These are phyloP conservation scores for Phlegmacium glaucopus DNA, from an alignment of 768 basidiomycete species.

Conservation along the genomic window DNA sequence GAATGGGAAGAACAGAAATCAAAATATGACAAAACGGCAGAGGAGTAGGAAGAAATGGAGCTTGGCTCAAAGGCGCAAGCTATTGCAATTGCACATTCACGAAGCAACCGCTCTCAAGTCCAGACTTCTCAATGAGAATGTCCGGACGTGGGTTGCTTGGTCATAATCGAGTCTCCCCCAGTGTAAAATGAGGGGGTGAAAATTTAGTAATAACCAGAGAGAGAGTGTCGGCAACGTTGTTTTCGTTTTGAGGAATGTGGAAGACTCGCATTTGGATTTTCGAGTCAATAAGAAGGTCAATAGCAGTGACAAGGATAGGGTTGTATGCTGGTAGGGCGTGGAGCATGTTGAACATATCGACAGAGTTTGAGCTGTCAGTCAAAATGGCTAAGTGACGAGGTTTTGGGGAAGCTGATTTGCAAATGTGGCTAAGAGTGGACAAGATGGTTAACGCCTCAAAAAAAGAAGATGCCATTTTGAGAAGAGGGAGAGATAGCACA, in stretches of 20 bases:
- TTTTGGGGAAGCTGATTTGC: background rate
- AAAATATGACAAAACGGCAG: conserved; percentile 24
- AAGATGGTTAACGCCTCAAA: conserved; percentile 5
- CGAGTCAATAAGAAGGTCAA: background rate
- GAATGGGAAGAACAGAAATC: conserved; percentile 4
- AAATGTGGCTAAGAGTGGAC: background rate
- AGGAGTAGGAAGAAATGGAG: too few species aligned
- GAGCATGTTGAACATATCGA: background rate
- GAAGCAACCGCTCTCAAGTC: too few species aligned
- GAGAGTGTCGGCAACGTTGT: conserved; percentile 2
- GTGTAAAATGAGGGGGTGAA: too few species aligned
- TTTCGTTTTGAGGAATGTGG: background rate
- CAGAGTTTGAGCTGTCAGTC: conserved; percentile 1
- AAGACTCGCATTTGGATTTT: background rate
- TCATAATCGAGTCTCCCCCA: too few species aligned
- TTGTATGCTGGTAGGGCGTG: background rate
- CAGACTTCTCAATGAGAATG: too few species aligned
- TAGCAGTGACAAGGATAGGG: background rate
- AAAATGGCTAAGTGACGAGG: conserved; percentile 2
- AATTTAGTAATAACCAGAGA: too few species aligned
- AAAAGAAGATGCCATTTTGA: background rate
- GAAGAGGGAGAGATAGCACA: background rate
- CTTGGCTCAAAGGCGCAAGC: too few species aligned
- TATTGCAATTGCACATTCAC: too few species aligned
- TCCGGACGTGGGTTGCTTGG: too few species aligned